These are phyloP conservation scores for Fusarium denticulatum DNA, from an alignment of 2,329 filamentous ascomycete genomes.

Conservation along the genomic window DNA sequence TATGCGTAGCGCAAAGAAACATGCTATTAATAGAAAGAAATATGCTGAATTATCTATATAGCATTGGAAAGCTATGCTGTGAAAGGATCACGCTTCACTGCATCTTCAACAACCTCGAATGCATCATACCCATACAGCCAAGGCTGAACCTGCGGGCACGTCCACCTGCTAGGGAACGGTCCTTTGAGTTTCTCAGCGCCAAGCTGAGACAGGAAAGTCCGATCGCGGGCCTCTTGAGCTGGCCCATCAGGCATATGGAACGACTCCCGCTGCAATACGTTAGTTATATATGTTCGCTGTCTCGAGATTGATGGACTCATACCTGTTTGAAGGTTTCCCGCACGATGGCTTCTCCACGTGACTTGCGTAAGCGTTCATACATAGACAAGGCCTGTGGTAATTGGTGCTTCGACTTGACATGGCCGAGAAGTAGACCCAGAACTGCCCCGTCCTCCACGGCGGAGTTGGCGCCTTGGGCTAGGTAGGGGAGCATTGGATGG, in stretches of 20 bases:
- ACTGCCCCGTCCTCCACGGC: conserved; percentile 75
- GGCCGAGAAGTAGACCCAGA: conserved; percentile 66
- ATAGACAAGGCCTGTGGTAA: conserved; percentile 55
- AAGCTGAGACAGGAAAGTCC: neutral
- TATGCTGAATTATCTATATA: neutral
- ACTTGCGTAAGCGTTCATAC: conserved; percentile 60
- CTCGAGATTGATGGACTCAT: neutral
- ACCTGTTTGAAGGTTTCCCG: conserved; percentile 67
- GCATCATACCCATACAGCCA: neutral
- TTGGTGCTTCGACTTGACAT: conserved; percentile 57
- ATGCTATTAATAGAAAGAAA: too few species aligned
- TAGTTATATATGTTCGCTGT: neutral
- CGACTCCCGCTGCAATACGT: conserved; percentile 53
- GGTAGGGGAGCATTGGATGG: conserved; percentile 71
- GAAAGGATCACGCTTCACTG: neutral
- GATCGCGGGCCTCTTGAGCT: neutral
- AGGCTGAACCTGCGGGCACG: neutral
- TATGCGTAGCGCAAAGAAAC: too few species aligned
- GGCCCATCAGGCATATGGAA: conserved; percentile 57
- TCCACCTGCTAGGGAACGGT: neutral
- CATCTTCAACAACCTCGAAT: neutral
- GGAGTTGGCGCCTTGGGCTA: conserved; percentile 74
- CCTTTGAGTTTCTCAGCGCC: neutral
- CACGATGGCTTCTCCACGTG: conserved; percentile 63
- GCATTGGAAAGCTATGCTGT: accelerated